A percentile compares a stretch with the other conserved stretches of the same genome.
Evolutionary conservation across 2,329 filamentous ascomycete genomes (phyloP).

Genomic region (Monosporascus sp.): DNA sequence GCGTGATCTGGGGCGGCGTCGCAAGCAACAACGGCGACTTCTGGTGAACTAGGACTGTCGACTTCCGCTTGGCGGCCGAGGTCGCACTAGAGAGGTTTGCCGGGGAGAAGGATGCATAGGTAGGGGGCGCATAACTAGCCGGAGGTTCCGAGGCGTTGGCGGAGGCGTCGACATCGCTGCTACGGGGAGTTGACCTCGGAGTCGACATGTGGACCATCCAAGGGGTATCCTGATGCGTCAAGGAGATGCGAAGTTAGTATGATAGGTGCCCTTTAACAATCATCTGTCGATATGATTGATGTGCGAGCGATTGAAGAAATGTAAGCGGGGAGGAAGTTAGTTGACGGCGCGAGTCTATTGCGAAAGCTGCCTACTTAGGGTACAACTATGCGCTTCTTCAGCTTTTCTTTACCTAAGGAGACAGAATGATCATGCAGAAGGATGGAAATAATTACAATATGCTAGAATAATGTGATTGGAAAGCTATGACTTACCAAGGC

Average conservation of each 20-base stretch:
- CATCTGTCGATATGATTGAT: too few relatives aligned
- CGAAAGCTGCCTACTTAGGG: too few relatives aligned
- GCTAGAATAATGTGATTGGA: too few relatives aligned
- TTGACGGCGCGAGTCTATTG: too few relatives aligned
- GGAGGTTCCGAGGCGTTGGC: conserved; percentile 25
- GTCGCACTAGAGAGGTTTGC: conserved; percentile 62
- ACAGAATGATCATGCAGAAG: too few relatives aligned
- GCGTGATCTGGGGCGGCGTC: conserved; percentile 90
- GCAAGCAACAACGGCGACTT: conserved; percentile 91
- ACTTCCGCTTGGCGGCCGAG: conserved; percentile 68
- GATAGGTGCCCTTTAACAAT: neutral
- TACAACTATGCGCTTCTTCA: too few relatives aligned
- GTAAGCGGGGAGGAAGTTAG: too few relatives aligned
- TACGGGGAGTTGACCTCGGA: conserved; percentile 34
- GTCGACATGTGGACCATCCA: conserved; percentile 51
- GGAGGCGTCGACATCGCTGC: conserved; percentile 28
- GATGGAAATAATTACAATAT: too few relatives aligned
- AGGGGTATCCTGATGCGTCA: conserved; percentile 36
- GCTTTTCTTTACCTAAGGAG: too few relatives aligned
- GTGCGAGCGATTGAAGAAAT: too few relatives aligned
- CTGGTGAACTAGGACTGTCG: conserved; percentile 91
- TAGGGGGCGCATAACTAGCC: conserved; percentile 52
- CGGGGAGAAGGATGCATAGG: conserved; percentile 86
- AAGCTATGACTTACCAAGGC: too few relatives aligned
- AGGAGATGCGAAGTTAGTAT: conserved; percentile 11